Base-by-base conservation (phyloP, 73 alveolate species). In the Paramecium sexaurelia region DNA sequence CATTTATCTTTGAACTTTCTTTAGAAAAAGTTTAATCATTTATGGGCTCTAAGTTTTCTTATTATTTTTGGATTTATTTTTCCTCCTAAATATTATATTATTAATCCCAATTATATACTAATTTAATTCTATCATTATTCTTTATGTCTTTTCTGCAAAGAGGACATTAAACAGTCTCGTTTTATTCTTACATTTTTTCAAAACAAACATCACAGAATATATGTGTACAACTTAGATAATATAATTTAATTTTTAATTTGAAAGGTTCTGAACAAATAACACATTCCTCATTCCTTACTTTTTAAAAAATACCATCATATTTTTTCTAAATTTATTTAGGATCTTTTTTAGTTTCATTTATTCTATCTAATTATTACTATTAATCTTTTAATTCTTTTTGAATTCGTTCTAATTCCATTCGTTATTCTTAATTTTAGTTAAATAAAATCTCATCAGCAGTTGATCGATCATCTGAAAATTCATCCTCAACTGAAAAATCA, bases 1-100 rank as follows among this genome's bases (percentile, higher is more conserved):
- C 75, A 33, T 88, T 61, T 36, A 88, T 55, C 7, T 88, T 88
- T 26, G 85, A 24, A 33, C 94, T 88, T 3, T 67, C 69, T 22
- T 69, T 11, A 11, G 1, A 71, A n/a, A n/a, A n/a, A n/a, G n/a
- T n/a, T n/a, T n/a, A n/a, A n/a, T n/a, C n/a, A n/a, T n/a, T n/a
- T n/a, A n/a, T n/a, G n/a, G n/a, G n/a, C n/a, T n/a, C n/a, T n/a
- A n/a, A n/a, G n/a, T n/a, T n/a, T 43, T 10, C 2, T 43, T n/a
- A 22, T 5, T 27, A 7, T 68, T 32, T 27, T 68, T 15, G 32
- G 10, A 27, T 1, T n/a, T n/a, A n/a, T n/a, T n/a, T n/a, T n/a
- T n/a, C n/a, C n/a, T n/a, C n/a, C n/a, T n/a, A n/a, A n/a, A n/a
- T n/a, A n/a, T n/a, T n/a, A n/a, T n/a, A n/a, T n/a, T n/a, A n/a